Evolutionary conservation across 768 basidiomycete species (phyloP).

Genomic region (Lactarius evosmus): DNA sequence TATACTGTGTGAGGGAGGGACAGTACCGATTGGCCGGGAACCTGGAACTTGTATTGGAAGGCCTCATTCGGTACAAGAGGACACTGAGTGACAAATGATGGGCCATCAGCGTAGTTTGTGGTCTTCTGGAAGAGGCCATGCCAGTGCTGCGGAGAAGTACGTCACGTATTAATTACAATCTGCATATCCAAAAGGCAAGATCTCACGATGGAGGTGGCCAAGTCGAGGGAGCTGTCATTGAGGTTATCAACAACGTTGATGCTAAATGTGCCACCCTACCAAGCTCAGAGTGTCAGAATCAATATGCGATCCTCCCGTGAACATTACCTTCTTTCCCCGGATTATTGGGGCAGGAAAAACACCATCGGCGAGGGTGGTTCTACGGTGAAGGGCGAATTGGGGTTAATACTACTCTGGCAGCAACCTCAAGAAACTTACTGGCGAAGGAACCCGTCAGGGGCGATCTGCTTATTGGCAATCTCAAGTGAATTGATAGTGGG

Average conservation of each 20-base stretch:
- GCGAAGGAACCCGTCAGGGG: slow-evolving; percentile 31
- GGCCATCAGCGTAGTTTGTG: slow-evolving; percentile 22
- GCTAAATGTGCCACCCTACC: slow-evolving; percentile 37
- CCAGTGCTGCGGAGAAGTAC: neutral
- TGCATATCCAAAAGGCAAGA: neutral
- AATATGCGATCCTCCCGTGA: neutral
- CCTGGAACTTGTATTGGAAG: slow-evolving; percentile 3
- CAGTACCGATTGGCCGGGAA: slow-evolving; percentile 30
- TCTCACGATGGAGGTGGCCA: slow-evolving; percentile 48
- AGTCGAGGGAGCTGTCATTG: slow-evolving; percentile 44
- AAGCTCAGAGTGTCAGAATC: slow-evolving; percentile 31
- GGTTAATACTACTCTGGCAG: neutral
- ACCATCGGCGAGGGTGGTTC: slow-evolving; percentile 45
- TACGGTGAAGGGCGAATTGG: slow-evolving; percentile 18
- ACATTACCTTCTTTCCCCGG: slow-evolving; percentile 34
- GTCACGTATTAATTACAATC: neutral
- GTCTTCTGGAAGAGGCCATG: neutral
- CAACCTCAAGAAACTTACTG: neutral
- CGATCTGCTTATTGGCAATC: slow-evolving; percentile 27
- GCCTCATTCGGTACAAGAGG: neutral
- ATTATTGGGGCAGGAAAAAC: slow-evolving; percentile 49
- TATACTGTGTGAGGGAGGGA: slow-evolving; percentile 35
- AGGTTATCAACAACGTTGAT: slow-evolving; percentile 47
- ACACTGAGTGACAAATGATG: slow-evolving; percentile 42
- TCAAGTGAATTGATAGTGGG: neutral